Conservation (phyloP, 805 yeast genomes). For the Wilhelminamyces savonicus region DNA sequence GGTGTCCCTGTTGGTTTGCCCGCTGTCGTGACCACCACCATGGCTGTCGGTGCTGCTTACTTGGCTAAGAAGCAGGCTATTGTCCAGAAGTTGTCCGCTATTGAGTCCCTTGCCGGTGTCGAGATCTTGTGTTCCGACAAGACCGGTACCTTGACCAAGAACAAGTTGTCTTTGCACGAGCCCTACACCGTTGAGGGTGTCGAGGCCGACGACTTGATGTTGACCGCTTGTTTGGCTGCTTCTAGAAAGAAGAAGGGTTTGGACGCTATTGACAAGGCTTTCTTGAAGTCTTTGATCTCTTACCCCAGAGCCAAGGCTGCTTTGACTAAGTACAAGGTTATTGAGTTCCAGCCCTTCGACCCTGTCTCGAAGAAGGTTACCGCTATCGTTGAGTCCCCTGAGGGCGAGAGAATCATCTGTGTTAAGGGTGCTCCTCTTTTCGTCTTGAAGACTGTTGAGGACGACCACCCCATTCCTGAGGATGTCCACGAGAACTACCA, state of each 20-base stretch:
- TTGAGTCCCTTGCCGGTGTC: slow-evolving; percentile 96
- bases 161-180: slow-evolving; percentile 91
- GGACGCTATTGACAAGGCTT: slow-evolving; percentile 96
- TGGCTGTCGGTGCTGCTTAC: slow-evolving; percentile 99
- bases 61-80: slow-evolving; percentile 95
- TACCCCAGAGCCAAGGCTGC: slow-evolving; percentile 94
- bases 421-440: slow-evolving; percentile 98
- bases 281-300: slow-evolving; percentile 79
- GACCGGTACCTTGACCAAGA: slow-evolving; percentile 97
- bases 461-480: slow-evolving; percentile 94
- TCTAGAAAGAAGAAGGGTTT: slow-evolving; percentile 97
- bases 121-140: slow-evolving; percentile 97
- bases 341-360: slow-evolving; percentile 96
- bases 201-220: slow-evolving; percentile 91
- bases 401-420: slow-evolving; percentile 91
- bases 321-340: slow-evolving; percentile 87
- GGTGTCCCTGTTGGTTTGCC: slow-evolving; percentile 99
- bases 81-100: slow-evolving; percentile 94
- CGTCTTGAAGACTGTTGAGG: slow-evolving; percentile 94
- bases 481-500: slow-evolving; percentile 90
- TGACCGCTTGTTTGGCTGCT: slow-evolving; percentile 97
- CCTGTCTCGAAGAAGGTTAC: slow-evolving; percentile 96
- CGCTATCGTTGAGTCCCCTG: slow-evolving; percentile 92
- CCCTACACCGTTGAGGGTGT: slow-evolving; percentile 98
- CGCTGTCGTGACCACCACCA: slow-evolving; percentile 96